Percentiles rank a stretch among this genome's conserved stretches.
These are phyloP conservation scores for Pythium insidiosum DNA, from an alignment of 352 stramenopile genomes.

Conservation along the genomic window DNA sequence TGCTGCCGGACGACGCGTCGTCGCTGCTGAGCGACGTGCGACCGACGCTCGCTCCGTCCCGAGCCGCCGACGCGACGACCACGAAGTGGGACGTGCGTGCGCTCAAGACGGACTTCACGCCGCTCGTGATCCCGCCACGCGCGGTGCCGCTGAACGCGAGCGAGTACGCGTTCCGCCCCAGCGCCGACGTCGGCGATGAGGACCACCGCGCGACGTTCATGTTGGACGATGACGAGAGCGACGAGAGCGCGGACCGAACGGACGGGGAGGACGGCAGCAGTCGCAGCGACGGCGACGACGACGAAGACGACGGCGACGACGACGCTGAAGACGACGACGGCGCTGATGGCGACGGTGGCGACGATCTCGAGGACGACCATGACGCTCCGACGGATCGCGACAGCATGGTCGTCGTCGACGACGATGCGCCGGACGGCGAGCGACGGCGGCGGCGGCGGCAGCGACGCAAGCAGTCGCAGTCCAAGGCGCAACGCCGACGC, in stretches of 20 bases:
- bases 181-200: slow-evolving; percentile 30
- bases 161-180: slow-evolving; percentile 38
- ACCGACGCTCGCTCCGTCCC: neutral
- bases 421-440: too few relatives aligned
- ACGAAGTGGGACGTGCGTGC: slow-evolving; percentile 63
- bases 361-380: neutral
- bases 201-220: slow-evolving; percentile 44
- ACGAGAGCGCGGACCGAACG: too few relatives aligned
- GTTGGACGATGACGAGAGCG: slow-evolving; percentile 66
- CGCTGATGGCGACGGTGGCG: neutral
- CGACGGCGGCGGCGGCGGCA: too few relatives aligned
- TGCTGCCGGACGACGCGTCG: slow-evolving; percentile 3
- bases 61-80: slow-evolving; percentile 14
- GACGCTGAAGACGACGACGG: slow-evolving; percentile 4
- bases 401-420: too few relatives aligned
- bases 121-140: slow-evolving; percentile 52
- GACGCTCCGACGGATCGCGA: too few relatives aligned
- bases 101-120: slow-evolving; percentile 70
- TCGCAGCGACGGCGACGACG: slow-evolving; percentile 19
- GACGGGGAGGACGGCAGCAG: too few relatives aligned
- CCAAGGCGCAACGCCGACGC: too few relatives aligned
- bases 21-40: slow-evolving; percentile 15
- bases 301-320: slow-evolving; percentile 13
- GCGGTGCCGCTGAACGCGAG: slow-evolving; percentile 44
- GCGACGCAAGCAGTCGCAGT: too few relatives aligned